Base-by-base conservation (phyloP, 306 rosid species). In the Aeschynomene evenia region DNA sequence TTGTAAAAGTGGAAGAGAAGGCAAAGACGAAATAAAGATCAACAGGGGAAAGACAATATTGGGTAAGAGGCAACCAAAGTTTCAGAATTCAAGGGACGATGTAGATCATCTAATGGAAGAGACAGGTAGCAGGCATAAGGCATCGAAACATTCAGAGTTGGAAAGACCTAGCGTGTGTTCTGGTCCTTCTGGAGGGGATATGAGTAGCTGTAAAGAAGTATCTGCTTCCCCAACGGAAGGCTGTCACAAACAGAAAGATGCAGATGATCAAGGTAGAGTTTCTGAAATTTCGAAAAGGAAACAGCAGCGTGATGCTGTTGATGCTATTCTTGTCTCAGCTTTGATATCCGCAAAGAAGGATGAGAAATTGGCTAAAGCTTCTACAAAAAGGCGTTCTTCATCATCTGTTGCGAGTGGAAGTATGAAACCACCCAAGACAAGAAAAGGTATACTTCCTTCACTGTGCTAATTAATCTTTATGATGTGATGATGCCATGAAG, bases 231-330 rank as follows among this genome's bases (percentile, higher is more conserved):
- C 80, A 64, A 24, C 49, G 73, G 82, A 77, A 75, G 68, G 63
- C 52, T 37, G 80, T 58, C 67, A 28, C 9, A 72, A 60, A 71
- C 85, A 79, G 73, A 77, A 76, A 57, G 77, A 73, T 73, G 74
- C 68, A 18, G 80, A 70, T 64, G 77, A 43, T 57, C 71, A 73
- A 79, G 77, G 71, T 67, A 75, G 67, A 66, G 57, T 61, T 75
- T 77, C 83, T 73, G 84, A 79, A 52, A 82, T 86, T 79, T 87
- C 86, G n/a, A 86, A 90, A 88, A 84, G 97, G 88, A 93, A 88
- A 85, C 76, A 85, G 61, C 96, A 85, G 84, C 97, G 97, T 54
- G 91, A 90, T 77, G 96, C 89, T 66, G 98, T 93, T 56, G 90
- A 93, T 66, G 91, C 96, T 57, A 88, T 93, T 78, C 97, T 93